A percentile compares a stretch with the other conserved stretches of the same genome.
These are phyloP conservation scores for Dentipellis fragilis DNA, from an alignment of 768 basidiomycete genomes.

Conservation along the genomic window DNA sequence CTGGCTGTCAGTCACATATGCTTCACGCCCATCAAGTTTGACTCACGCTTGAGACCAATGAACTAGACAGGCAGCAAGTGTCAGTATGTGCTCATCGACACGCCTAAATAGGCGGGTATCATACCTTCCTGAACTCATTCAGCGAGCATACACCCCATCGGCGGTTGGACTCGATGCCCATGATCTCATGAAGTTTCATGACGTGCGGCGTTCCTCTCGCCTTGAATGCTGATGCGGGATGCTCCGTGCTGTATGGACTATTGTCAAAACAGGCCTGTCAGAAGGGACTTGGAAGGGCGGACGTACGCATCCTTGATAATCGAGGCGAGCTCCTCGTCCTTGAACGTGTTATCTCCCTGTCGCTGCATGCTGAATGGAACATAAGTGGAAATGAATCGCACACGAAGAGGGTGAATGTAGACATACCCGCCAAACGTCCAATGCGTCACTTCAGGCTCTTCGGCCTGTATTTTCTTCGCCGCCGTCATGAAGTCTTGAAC, in stretches of 20 bases:
- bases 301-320: slow-evolving; percentile 61
- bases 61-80: slow-evolving; percentile 28
- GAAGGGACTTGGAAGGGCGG: not conserved
- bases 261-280: not conserved
- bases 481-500: slow-evolving; percentile 41
- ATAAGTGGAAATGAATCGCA: not conserved
- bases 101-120: not conserved
- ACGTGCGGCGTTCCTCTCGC: slow-evolving; percentile 63
- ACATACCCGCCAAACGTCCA: slow-evolving; percentile 63
- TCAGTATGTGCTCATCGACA: not conserved
- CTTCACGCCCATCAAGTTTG: not conserved
- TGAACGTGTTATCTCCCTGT: slow-evolving; percentile 50
- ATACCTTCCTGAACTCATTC: slow-evolving; percentile 71
- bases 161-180: slow-evolving; percentile 75
- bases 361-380: slow-evolving; percentile 41
- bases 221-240: slow-evolving; percentile 63
- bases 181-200: slow-evolving; percentile 72
- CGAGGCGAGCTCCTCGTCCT: slow-evolving; percentile 59
- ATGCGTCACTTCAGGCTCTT: slow-evolving; percentile 37
- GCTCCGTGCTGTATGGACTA: slow-evolving; percentile 41
- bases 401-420: not conserved
- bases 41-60: slow-evolving; percentile 66
- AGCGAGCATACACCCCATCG: slow-evolving; percentile 75
- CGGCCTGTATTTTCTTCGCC: slow-evolving; percentile 27
- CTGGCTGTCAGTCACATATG: not conserved